These are phyloP conservation scores for Thalia dealbata DNA, from an alignment of 176 grass and related monocot genomes.

Conservation along the genomic window DNA sequence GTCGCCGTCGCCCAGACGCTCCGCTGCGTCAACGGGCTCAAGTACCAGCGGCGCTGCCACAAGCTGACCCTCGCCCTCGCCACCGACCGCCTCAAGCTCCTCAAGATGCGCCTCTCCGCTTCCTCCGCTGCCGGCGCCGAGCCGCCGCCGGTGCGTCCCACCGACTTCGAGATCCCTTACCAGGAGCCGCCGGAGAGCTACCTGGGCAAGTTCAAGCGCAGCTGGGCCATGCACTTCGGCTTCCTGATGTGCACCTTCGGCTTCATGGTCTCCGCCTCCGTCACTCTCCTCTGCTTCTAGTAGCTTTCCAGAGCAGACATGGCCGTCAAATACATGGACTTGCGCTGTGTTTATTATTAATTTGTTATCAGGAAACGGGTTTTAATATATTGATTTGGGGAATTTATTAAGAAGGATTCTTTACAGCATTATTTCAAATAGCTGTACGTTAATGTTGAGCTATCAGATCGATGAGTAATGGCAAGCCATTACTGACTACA, in stretches of 20 bases:
- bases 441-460: too few relatives aligned
- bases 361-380: too few relatives aligned
- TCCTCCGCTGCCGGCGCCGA: neutral
- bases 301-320: neutral
- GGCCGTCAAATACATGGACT: too few relatives aligned
- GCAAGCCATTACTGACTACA: too few relatives aligned
- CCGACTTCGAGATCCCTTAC: conserved; percentile 1
- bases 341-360: too few relatives aligned
- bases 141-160: neutral
- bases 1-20: conserved; percentile 7
- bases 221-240: conserved; percentile 3
- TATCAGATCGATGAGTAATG: too few relatives aligned
- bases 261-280: conserved; percentile 10
- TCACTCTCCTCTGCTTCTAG: neutral
- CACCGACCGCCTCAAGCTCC: conserved; percentile 12
- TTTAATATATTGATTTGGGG: too few relatives aligned
- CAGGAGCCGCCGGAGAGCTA: conserved; percentile 9
- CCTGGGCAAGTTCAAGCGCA: conserved; percentile 8
- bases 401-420: too few relatives aligned
- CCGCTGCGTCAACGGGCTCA: conserved; percentile 10
- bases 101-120: conserved; percentile 7
- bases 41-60: conserved; percentile 13
- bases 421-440: too few relatives aligned
- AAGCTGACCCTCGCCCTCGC: conserved; percentile 14
- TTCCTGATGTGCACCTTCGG: conserved; percentile 12